Evolutionary conservation across 768 basidiomycete genomes (phyloP), one percentile per base, ranked within the genome.

Genomic region (Boletus sp.): DNA sequence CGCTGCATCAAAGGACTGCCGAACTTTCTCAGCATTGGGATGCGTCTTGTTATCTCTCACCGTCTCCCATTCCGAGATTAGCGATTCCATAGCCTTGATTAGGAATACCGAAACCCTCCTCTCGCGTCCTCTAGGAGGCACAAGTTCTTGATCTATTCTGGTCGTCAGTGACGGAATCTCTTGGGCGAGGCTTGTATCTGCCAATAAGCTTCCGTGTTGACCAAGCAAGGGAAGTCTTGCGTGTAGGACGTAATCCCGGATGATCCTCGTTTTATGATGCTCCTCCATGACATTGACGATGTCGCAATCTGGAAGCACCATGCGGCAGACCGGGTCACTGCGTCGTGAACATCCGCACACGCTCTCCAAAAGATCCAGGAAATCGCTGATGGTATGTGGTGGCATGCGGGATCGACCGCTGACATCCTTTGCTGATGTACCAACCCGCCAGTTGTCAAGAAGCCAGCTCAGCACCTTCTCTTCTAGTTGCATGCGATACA

Each of bases 391-490:
- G 10, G 79, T 77, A 63, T 84, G 77, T 2, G 80, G 69, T 8
- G 85, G 79, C 70, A 86, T 74, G 50, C 76, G 76, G 3, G 73
- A 69, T 47, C 69, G 72, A 46, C 67, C 70, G 53, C 71, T 65
- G 50, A 72, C 66, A 17, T 71, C 73, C 66, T 69, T 75, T 62
- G 65, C 73, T 12, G 79, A 72, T 10, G 75, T 67, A n/a, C 75
- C 67, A 11, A 80, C 69, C 36, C 71, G 73, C 90, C 93, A 96
- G 46, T 78, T 80, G 56, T 89, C 88, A 14, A 83, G 71, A 35
- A 97, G 72, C 94, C 96, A 97, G 51, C 76, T 80, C 15, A 94
- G 68, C 4, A 91, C 86, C 67, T 92, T 92, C 67, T 93, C 92
- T 68, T 92, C 89, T n/a, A 96, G 75, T 30, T 86, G 86, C 80